Percentiles rank a stretch among this genome's conserved stretches.
phyloP scores from a whole-genome alignment of 179 eudicot species.

The Camellia oleifera region DNA sequence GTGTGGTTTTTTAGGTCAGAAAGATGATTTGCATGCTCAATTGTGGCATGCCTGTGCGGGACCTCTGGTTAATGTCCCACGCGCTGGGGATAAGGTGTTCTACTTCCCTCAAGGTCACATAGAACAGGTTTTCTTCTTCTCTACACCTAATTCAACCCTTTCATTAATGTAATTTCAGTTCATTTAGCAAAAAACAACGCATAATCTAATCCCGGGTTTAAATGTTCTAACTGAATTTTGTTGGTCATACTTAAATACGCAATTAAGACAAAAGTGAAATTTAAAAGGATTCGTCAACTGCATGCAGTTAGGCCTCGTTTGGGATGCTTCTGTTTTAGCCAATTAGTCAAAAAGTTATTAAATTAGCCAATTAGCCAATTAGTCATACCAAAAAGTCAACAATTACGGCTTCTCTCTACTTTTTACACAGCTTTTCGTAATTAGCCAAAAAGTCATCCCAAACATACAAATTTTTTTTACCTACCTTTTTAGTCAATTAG shows the following conservation, averaged over 20 bases:
- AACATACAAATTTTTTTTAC: too few species aligned
- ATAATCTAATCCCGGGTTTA: neutral
- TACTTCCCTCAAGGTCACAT: constrained; percentile 76
- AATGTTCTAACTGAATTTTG: neutral
- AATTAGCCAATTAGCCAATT: too few species aligned
- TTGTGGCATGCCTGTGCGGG: constrained; percentile 73
- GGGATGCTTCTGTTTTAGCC: too few species aligned
- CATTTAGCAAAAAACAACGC: neutral
- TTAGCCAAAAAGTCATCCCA: too few species aligned
- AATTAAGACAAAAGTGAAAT: neutral
- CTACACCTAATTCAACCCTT: neutral
- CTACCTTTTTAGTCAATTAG: too few species aligned
- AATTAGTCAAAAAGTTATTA: too few species aligned
- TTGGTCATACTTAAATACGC: neutral
- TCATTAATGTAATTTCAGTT: neutral
- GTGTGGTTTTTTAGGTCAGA: constrained; percentile 5
- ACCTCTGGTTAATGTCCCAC: constrained; percentile 55
- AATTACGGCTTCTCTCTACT: too few species aligned
- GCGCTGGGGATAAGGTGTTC: constrained; percentile 41
- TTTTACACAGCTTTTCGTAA: too few species aligned
- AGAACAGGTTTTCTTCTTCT: constrained; percentile 49
- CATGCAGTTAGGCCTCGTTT: too few species aligned
- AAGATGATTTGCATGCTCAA: constrained; percentile 31
- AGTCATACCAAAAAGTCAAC: too few species aligned
- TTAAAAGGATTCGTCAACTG: neutral